These are phyloP conservation scores for Eucalyptus caleyi DNA, from an alignment of 345 rosid species.

Conservation along the genomic window DNA sequence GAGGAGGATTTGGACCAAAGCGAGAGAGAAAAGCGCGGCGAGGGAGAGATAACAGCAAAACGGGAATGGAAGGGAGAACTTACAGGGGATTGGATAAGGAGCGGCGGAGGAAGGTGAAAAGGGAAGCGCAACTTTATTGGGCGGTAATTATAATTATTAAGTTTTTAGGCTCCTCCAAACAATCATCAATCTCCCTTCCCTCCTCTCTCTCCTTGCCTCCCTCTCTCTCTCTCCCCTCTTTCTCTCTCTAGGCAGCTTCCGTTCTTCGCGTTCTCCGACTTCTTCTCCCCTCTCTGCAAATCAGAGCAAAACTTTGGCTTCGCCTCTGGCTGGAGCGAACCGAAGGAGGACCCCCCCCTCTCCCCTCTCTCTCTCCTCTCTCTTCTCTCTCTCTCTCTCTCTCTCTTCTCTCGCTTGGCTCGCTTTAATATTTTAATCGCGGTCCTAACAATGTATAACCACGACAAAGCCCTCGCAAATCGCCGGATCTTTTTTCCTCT, in stretches of 20 bases:
- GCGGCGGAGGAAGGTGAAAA: background rate
- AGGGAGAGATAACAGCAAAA: background rate
- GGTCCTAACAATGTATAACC: background rate
- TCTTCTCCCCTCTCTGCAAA: background rate
- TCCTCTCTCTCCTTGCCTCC: background rate
- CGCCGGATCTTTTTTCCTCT: background rate
- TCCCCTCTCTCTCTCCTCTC: background rate
- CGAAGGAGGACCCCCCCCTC: background rate
- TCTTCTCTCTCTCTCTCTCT: background rate
- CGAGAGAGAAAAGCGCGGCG: background rate
- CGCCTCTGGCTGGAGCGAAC: background rate
- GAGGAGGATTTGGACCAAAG: background rate
- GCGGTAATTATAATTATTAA: background rate
- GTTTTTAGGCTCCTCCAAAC: background rate
- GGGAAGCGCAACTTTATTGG: background rate
- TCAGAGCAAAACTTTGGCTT: background rate
- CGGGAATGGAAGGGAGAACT: conserved; percentile 9
- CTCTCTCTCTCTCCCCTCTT: background rate
- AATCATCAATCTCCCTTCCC: background rate
- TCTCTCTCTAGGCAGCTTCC: background rate
- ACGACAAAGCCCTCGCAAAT: background rate
- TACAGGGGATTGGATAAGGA: conserved; percentile 48
- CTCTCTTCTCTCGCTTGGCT: background rate
- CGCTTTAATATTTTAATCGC: background rate
- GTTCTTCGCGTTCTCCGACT: background rate